Evolutionary conservation across 148 eudicot genomes (phyloP).

Genomic region (Agrostemma githago): DNA sequence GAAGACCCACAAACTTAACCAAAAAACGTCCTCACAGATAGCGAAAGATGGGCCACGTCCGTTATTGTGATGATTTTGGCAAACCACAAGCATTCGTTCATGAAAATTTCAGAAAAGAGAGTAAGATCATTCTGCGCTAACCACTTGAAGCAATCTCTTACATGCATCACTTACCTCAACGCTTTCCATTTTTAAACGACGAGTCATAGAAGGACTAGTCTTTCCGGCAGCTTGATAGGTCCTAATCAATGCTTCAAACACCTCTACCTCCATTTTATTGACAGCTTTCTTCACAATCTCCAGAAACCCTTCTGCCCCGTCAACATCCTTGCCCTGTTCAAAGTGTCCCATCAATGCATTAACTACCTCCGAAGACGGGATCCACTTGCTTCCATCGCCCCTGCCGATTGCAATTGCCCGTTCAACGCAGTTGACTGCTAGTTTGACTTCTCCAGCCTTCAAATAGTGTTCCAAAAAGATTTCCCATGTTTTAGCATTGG

Average conservation of each 20-base stretch:
- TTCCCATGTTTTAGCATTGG: constrained; percentile 94
- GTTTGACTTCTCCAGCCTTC: constrained; percentile 47
- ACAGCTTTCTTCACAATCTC: constrained; percentile 49
- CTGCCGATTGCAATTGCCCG: constrained; percentile 59
- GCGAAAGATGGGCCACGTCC: not conserved
- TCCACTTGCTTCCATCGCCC: constrained; percentile 71
- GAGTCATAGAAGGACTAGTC: constrained; percentile 55
- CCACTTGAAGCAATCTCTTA: constrained; percentile 54
- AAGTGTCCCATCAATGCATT: constrained; percentile 51
- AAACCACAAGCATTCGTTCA: constrained; percentile 1
- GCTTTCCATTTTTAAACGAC: constrained; percentile 85
- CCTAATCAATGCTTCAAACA: constrained; percentile 60
- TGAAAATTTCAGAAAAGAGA: constrained; percentile 5
- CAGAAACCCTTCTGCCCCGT: constrained; percentile 67
- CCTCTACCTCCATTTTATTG: constrained; percentile 43
- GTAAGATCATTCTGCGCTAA: constrained; percentile 40
- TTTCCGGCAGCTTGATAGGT: constrained; percentile 69
- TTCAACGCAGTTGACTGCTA: constrained; percentile 53
- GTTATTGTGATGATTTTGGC: constrained; percentile 12
- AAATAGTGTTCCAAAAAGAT: constrained; percentile 64
- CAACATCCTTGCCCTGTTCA: constrained; percentile 73
- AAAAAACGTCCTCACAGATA: not conserved
- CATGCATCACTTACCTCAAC: constrained; percentile 69
- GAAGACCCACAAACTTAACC: not conserved
- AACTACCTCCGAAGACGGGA: constrained; percentile 40